Evolutionary conservation across 345 rosid genomes (phyloP).

Genomic region (Carallia brachiata): DNA sequence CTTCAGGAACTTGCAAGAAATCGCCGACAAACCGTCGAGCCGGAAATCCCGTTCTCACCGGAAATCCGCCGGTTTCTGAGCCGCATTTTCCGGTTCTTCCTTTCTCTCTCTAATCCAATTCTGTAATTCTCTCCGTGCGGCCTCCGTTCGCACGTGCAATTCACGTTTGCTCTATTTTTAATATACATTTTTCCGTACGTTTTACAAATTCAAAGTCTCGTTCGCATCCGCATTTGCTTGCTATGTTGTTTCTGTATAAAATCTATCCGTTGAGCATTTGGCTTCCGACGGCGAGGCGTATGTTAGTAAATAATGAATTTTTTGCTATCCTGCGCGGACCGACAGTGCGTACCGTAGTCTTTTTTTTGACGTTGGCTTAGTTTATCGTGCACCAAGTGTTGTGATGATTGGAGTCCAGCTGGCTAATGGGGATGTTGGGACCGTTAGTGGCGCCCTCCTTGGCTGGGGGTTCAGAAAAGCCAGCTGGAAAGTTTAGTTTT

Average conservation of each 20-base stretch:
- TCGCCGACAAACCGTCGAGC: constrained; percentile 25
- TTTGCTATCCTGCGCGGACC: constrained; percentile 17
- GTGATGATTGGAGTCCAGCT: constrained; percentile 59
- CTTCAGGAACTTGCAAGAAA: constrained; percentile 64
- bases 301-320: constrained; percentile 6
- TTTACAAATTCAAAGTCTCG: too few relatives aligned
- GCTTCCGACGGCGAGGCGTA: constrained; percentile 6
- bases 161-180: not conserved
- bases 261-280: too few relatives aligned
- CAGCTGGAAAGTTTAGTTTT: constrained; percentile 47
- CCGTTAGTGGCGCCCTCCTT: constrained; percentile 42
- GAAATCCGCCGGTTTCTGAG: constrained; percentile 65
- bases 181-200: too few relatives aligned
- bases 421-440: constrained; percentile 32
- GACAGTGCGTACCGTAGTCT: not conserved
- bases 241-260: too few relatives aligned
- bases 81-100: constrained; percentile 7
- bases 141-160: not conserved
- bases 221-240: too few relatives aligned
- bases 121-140: too few relatives aligned
- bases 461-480: constrained; percentile 25
- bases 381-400: constrained; percentile 26
- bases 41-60: constrained; percentile 53
- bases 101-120: not conserved
- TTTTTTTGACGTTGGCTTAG: not conserved